Evolutionary conservation across 1,139 yeast species (phyloP).

Genomic region (Taphrina confusa): DNA sequence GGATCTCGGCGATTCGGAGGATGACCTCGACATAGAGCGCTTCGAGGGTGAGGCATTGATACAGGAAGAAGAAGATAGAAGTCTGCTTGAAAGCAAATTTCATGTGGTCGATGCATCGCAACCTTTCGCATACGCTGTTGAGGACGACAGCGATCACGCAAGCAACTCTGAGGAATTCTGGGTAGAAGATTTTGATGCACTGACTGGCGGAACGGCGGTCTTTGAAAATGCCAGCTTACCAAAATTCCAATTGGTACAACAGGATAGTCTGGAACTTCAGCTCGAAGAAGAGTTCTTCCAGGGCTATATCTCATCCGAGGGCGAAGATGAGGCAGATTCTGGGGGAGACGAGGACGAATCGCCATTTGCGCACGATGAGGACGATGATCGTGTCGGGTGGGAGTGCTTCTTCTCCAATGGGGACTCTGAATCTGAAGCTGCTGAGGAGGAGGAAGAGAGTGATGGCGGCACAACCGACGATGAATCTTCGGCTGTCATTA

Average conservation of each 20-base stretch:
- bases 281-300: slow-evolving; percentile 26
- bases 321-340: slow-evolving; percentile 1
- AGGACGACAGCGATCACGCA: slow-evolving; percentile 30
- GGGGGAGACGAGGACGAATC: slow-evolving; percentile 18
- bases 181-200: slow-evolving; percentile 31
- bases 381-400: slow-evolving; percentile 27
- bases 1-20: slow-evolving; percentile 26
- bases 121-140: slow-evolving; percentile 32
- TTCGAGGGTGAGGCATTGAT: slow-evolving; percentile 12
- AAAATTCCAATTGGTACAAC: slow-evolving; percentile 5
- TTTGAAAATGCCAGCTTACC: slow-evolving; percentile 20
- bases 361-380: slow-evolving; percentile 18
- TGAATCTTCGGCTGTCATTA: slow-evolving; percentile 17
- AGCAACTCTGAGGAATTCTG: slow-evolving; percentile 27
- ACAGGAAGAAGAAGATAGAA: slow-evolving; percentile 23
- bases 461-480: slow-evolving; percentile 30
- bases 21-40: slow-evolving; percentile 29
- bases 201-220: slow-evolving; percentile 14
- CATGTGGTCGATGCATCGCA: slow-evolving; percentile 23
- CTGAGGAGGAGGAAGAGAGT: slow-evolving; percentile 1
- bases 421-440: slow-evolving; percentile 14
- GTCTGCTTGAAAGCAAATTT: slow-evolving; percentile 20
- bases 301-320: slow-evolving; percentile 9
- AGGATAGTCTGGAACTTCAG: slow-evolving; percentile 12
- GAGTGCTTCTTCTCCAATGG: slow-evolving; percentile 30